Conservation (phyloP, 2,329 filamentous ascomycete genomes). For the Exophiala oligosperma region DNA sequence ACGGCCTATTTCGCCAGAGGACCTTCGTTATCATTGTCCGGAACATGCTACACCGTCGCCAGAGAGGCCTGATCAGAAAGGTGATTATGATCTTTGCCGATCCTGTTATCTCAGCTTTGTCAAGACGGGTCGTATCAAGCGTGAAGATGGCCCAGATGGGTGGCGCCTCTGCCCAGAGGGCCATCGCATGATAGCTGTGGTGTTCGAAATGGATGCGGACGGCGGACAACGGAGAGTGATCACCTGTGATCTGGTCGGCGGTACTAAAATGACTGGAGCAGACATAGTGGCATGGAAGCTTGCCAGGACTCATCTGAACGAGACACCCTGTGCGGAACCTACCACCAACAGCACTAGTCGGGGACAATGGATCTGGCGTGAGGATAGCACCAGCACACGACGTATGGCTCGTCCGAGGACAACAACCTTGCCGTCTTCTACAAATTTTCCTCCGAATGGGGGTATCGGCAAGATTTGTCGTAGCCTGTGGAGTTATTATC, state of each 20-base stretch:
- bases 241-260: constrained; percentile 74
- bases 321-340: constrained; percentile 3
- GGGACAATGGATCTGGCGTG: constrained; percentile 30
- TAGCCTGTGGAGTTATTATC: constrained; percentile 78
- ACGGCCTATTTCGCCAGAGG: constrained; percentile 67
- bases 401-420: constrained; percentile 16
- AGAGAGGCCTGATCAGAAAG: constrained; percentile 54
- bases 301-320: constrained; percentile 12
- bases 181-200: constrained; percentile 81
- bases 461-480: constrained; percentile 65
- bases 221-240: constrained; percentile 68
- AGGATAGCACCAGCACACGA: constrained; percentile 19
- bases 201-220: constrained; percentile 65
- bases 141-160: constrained; percentile 73
- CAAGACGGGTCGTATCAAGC: constrained; percentile 62
- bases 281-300: constrained; percentile 37
- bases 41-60: constrained; percentile 50
- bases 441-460: constrained; percentile 70
- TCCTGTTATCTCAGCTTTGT: constrained; percentile 73
- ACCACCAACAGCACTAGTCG: not conserved
- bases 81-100: constrained; percentile 85
- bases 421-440: constrained; percentile 7
- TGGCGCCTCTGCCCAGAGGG: constrained; percentile 81
- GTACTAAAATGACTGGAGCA: constrained; percentile 65
- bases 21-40: constrained; percentile 77